Base-by-base conservation (phyloP, 352 stramenopile species). In the Phytophthora pistaciae region DNA sequence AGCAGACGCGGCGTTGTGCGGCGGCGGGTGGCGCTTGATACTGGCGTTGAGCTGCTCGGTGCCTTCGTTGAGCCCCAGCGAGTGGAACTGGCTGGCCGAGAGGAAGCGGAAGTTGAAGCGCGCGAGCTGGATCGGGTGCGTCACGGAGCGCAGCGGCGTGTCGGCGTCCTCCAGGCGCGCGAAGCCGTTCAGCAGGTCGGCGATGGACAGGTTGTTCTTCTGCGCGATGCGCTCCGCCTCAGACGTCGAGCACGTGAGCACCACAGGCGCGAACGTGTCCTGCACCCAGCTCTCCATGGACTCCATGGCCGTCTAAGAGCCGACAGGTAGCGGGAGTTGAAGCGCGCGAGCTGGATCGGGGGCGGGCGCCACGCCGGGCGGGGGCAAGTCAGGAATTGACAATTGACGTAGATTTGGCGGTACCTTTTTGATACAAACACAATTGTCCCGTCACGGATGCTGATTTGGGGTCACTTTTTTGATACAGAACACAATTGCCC, bases 21-120 rank as follows among this genome's bases (percentile, higher is more conserved):
- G 76, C 20, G 86, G 85, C 14, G 85, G 84, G 50, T 91, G 64
- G 16, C 67, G 82, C 59, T 82, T 80, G 40, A 96, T 69, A 9
- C 82, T 86, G 55, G 88, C 82, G 56, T 91, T 93, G 4, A 96
- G 72, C 53, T 90, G 64, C 8, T 82, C 75, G 2, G 84, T 85
- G 23, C 86, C 81, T 53, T 93, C 86, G 8, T 75, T 69, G 1
- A 90, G 57, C 7, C 72, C 67, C 23, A 87, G 33, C 27, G 80
- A 65, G 1, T 63, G 78, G 54, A 96, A 91, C 50, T 93, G 80
- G 7, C 59, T 70, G 31, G 87, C 60, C 10, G 74, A 57, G 16
- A 95, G 46, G 67, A 96, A 96, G 56, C 88, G 88, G 64, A 95
- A 92, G 67, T 91, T 86, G 70, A 95, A 88, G 68, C 87, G 72